These are phyloP conservation scores for Beauveria pseudobassiana DNA, from an alignment of 2,329 filamentous ascomycete genomes.

Conservation along the genomic window DNA sequence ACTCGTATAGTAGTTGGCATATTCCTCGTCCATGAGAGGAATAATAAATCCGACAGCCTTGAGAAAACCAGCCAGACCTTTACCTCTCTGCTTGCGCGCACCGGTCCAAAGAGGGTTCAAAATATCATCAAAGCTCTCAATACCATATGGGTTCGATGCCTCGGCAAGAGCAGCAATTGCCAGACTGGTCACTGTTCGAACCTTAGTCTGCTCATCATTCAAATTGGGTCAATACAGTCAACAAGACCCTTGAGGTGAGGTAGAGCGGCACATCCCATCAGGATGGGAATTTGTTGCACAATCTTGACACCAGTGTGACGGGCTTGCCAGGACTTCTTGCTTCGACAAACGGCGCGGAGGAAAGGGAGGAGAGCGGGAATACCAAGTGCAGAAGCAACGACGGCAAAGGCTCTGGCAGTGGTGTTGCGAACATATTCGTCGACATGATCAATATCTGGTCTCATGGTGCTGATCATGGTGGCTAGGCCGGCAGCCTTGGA, in stretches of 20 bases:
- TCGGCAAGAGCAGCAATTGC: constrained; percentile 93
- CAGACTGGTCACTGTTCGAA: constrained; percentile 89
- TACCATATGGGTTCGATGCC: constrained; percentile 96
- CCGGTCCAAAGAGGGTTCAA: constrained; percentile 96
- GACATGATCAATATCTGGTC: constrained; percentile 95
- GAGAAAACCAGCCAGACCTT: constrained; percentile 88
- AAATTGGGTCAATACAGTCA: constrained; percentile 92
- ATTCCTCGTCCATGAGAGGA: constrained; percentile 98
- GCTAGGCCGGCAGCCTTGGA: constrained; percentile 94
- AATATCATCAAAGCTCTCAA: constrained; percentile 97
- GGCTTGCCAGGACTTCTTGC: constrained; percentile 98
- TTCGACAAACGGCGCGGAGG: constrained; percentile 88
- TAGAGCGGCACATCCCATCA: constrained; percentile 96
- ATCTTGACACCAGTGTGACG: constrained; percentile 98
- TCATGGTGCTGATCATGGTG: constrained; percentile 99
- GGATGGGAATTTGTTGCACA: constrained; percentile 94
- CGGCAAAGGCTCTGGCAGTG: constrained; percentile 91
- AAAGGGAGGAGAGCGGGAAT: constrained; percentile 94
- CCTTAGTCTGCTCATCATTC: constrained; percentile 96
- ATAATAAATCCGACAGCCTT: constrained; percentile 99
- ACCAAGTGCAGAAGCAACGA: constrained; percentile 90
- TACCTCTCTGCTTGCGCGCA: constrained; percentile 90
- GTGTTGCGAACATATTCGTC: constrained; percentile 99
- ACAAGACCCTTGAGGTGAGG: constrained; percentile 94
- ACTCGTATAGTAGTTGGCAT: constrained; percentile 96